Evolutionary conservation across 78 protist species (phyloP), one percentile per base, ranked within the genome.

Genomic region (Cavenderia fasciculata): DNA sequence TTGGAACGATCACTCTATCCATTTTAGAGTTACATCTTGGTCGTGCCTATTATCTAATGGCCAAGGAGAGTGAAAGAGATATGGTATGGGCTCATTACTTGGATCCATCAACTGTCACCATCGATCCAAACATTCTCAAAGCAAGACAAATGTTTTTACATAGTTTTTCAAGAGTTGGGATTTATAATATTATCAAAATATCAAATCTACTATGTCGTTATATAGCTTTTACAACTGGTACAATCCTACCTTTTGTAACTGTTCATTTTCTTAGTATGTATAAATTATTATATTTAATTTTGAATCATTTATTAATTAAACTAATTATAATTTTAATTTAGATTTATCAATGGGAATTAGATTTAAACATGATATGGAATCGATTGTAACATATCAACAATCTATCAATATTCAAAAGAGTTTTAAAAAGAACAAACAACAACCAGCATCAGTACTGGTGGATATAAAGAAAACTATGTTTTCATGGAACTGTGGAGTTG

Each of bases 361-460:
- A 68, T 54, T 56, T 54, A 82, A 44, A 44, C 90, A 82, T 56
- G 90, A 82, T 68, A 82, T 82, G 59, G 79, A 82, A 44, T 38
- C 74, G 0, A 82, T 82, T 57, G 36, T 82, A 21, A 69, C 52
- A 27, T 25, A 78, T 46, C 87, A 77, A 68, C 40, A 68, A 68
- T 44, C 57, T 16, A 33, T 33, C 18, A 47, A 27, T 29, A 31
- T 33, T 3, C 23, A 6, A 14, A 19, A 11, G 2, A 63, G 8
- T 19, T 11, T 14, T 40, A 38, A 38, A 2, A 12, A 2, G 1
- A 18, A 29, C 14, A 56, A 59, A 12, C 33, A 7, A 16, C 36
- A n/a, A 21, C 4, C 38, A 2, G 72, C 6, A 11, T 34, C 43
- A 21, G 51, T 34, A 1, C 8, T 25, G 19, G 6, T 66, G 49